phyloP scores from a whole-genome alignment of 345 rosid species.

The Mallotus nudiflorus region DNA sequence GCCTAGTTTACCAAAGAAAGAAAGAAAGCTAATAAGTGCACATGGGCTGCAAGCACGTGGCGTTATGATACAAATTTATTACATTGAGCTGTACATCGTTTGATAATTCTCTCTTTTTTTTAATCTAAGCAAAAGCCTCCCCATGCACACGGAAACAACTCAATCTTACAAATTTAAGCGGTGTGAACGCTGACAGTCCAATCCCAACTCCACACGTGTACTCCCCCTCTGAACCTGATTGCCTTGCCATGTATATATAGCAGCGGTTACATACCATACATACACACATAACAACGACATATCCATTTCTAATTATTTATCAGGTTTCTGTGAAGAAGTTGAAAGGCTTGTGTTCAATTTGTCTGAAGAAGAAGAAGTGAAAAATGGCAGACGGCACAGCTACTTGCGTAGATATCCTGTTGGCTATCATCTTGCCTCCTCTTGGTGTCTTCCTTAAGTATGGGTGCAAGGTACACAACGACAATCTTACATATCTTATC shows the following conservation, averaged over 20 bases:
- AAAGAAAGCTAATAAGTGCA: not conserved
- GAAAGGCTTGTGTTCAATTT: too few relatives aligned
- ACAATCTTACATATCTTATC: too few relatives aligned
- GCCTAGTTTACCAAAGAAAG: not conserved
- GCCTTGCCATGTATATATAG: too few relatives aligned
- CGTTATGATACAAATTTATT: not conserved
- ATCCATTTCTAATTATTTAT: too few relatives aligned
- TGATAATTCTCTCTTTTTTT: not conserved
- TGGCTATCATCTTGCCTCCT: slow-evolving; percentile 89
- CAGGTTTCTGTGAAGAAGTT: too few relatives aligned
- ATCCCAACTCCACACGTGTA: not conserved
- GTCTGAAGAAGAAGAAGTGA: not conserved
- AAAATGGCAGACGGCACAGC: slow-evolving; percentile 43
- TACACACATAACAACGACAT: too few relatives aligned
- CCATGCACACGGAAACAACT: not conserved
- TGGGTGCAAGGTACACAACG: slow-evolving; percentile 72
- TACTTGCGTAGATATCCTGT: slow-evolving; percentile 61
- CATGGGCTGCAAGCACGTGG: slow-evolving; percentile 6
- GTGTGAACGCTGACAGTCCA: slow-evolving; percentile 1
- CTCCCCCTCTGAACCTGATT: not conserved
- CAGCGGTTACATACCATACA: too few relatives aligned
- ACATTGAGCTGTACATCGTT: not conserved
- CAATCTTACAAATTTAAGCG: not conserved
- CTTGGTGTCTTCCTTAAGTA: slow-evolving; percentile 87
- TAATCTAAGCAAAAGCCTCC: not conserved